Evolutionary conservation across 148 eudicot species (phyloP).

Genomic region (Talinum fruticosum): DNA sequence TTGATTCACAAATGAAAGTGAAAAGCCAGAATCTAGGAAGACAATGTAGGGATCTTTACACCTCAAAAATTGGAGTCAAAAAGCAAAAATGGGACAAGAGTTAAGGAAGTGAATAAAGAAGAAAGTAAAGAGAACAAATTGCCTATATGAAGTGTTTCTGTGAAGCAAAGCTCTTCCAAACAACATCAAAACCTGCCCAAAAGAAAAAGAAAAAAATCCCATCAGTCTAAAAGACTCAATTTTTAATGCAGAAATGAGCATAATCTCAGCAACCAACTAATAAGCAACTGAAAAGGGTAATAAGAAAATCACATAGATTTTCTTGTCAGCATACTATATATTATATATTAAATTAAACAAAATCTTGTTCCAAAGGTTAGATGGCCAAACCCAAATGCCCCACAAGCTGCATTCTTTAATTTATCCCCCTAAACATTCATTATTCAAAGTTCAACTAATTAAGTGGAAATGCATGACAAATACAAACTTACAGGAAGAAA

Average conservation of each 20-base stretch:
- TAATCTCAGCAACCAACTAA: not conserved
- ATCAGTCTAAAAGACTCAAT: slow-evolving; percentile 1
- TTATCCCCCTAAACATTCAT: not conserved
- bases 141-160: slow-evolving; percentile 26
- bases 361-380: not conserved
- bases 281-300: slow-evolving; percentile 7
- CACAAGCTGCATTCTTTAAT: not conserved
- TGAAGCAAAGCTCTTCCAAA: slow-evolving; percentile 20
- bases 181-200: slow-evolving; percentile 28
- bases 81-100: slow-evolving; percentile 17
- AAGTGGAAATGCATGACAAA: slow-evolving; percentile 10
- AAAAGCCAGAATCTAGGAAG: not conserved
- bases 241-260: not conserved
- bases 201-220: not conserved
- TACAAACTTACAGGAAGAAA: slow-evolving; percentile 10
- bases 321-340: not conserved
- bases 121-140: slow-evolving; percentile 13
- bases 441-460: not conserved
- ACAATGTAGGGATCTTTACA: slow-evolving; percentile 23
- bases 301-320: not conserved
- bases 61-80: slow-evolving; percentile 23
- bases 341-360: not conserved
- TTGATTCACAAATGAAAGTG: slow-evolving; percentile 8
- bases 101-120: slow-evolving; percentile 15
- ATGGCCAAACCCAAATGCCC: not conserved